Evolutionary conservation across 768 basidiomycete genomes (phyloP).

Genomic region (Chalciporus piperatus): DNA sequence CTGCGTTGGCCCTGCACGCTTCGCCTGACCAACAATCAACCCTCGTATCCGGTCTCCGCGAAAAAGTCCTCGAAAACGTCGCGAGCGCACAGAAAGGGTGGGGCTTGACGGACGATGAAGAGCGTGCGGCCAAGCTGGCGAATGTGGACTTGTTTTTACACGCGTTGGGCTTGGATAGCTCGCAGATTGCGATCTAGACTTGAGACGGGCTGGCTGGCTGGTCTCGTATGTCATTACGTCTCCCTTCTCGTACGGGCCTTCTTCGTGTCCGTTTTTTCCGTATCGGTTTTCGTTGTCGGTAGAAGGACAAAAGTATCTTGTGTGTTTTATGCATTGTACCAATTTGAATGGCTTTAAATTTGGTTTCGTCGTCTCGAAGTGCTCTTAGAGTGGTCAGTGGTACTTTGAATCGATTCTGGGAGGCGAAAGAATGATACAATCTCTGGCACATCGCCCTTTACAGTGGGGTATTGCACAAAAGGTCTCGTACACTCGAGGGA

Average conservation of each 20-base stretch:
- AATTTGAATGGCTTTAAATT: conserved; percentile 12
- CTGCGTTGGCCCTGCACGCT: conserved; percentile 83
- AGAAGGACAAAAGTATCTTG: conserved; percentile 21
- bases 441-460: conserved; percentile 8
- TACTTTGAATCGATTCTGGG: neutral
- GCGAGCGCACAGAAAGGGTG: conserved; percentile 74
- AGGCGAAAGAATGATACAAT: neutral
- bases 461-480: conserved; percentile 16
- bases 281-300: conserved; percentile 7
- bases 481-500: conserved; percentile 24
- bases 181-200: conserved; percentile 58
- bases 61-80: conserved; percentile 93
- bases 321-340: conserved; percentile 15
- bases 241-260: neutral
- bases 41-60: conserved; percentile 81
- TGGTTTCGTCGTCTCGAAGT: conserved; percentile 1
- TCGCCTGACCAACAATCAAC: conserved; percentile 84
- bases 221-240: neutral
- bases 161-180: conserved; percentile 70
- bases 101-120: conserved; percentile 63
- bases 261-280: conserved; percentile 1
- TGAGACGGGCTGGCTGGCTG: neutral
- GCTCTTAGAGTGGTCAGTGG: too few species aligned
- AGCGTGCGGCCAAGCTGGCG: conserved; percentile 71
- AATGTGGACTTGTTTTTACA: conserved; percentile 93